phyloP scores from a whole-genome alignment of 768 basidiomycete genomes.

The Pulveroboletus frians region DNA sequence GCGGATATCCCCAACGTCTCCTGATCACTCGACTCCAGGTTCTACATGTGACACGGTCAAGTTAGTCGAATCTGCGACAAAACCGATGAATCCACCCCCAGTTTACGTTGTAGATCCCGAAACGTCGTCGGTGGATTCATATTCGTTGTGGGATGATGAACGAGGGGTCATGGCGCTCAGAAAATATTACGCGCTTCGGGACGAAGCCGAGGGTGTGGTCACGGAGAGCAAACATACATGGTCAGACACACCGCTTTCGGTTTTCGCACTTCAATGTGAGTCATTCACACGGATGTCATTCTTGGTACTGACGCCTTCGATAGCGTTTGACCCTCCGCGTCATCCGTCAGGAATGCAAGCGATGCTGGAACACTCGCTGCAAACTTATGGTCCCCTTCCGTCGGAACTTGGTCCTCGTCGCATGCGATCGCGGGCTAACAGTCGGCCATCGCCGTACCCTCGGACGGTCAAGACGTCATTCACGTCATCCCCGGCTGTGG shows the following conservation, averaged over 20 bases:
- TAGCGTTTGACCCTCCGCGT: slow-evolving; percentile 68
- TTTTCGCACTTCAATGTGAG: slow-evolving; percentile 71
- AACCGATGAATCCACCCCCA: slow-evolving; percentile 32
- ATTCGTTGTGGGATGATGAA: slow-evolving; percentile 61
- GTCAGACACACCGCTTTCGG: slow-evolving; percentile 68
- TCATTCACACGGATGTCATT: slow-evolving; percentile 5
- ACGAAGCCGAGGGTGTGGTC: slow-evolving; percentile 64
- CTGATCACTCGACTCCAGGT: slow-evolving; percentile 8
- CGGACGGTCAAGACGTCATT: slow-evolving; percentile 43
- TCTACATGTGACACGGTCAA: slow-evolving; percentile 31
- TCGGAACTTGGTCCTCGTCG: slow-evolving; percentile 62
- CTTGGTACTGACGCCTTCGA: slow-evolving; percentile 1
- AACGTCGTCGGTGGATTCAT: slow-evolving; percentile 41
- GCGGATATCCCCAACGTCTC: slow-evolving; percentile 32
- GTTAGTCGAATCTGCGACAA: slow-evolving; percentile 2
- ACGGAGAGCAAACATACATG: slow-evolving; percentile 60
- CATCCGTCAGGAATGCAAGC: slow-evolving; percentile 67
- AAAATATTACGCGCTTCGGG: slow-evolving; percentile 61
- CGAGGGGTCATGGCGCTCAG: slow-evolving; percentile 58
- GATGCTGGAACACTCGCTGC: slow-evolving; percentile 64
- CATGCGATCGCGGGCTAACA: slow-evolving; percentile 60
- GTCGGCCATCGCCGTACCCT: slow-evolving; percentile 72
- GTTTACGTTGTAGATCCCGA: slow-evolving; percentile 58
- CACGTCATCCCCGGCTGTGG: slow-evolving; percentile 34
- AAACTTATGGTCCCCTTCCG: slow-evolving; percentile 69